A percentile compares a stretch with the other conserved stretches of the same genome.
These are phyloP conservation scores for Yamadazyma songkhlaensis DNA, from an alignment of 1,139 yeast species.

Conservation along the genomic window DNA sequence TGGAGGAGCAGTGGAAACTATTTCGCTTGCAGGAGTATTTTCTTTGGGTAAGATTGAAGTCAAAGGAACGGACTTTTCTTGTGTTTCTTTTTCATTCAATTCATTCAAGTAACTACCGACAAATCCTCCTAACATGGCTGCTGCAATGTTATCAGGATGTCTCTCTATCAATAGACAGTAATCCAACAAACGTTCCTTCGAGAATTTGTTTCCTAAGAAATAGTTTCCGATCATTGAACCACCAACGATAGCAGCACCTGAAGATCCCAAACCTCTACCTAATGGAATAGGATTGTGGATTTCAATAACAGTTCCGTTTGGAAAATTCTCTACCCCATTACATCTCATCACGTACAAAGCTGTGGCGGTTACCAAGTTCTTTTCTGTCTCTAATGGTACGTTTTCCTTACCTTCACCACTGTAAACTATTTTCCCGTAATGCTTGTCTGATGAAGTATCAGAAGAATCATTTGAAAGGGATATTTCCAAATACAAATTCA, in stretches of 20 bases:
- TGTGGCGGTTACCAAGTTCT: constrained; percentile 84
- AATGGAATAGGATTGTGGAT: constrained; percentile 90
- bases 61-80: constrained; percentile 76
- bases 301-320: constrained; percentile 76
- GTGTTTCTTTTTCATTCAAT: constrained; percentile 64
- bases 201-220: constrained; percentile 67
- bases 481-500: constrained; percentile 69
- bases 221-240: constrained; percentile 93
- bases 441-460: constrained; percentile 55
- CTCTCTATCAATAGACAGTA: constrained; percentile 96
- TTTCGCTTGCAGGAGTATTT: constrained; percentile 59
- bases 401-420: constrained; percentile 72
- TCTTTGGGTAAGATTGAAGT: constrained; percentile 80
- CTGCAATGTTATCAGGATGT: constrained; percentile 97
- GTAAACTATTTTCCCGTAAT: constrained; percentile 69
- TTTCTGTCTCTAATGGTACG: constrained; percentile 75
- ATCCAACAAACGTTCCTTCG: constrained; percentile 83
- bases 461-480: constrained; percentile 61
- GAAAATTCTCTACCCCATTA: constrained; percentile 71
- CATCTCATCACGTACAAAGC: constrained; percentile 89
- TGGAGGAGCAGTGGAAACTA: constrained; percentile 57
- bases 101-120: constrained; percentile 92
- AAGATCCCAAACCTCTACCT: constrained; percentile 95
- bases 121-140: constrained; percentile 99
- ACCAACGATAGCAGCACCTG: constrained; percentile 98